phyloP scores from a whole-genome alignment of 2,329 filamentous ascomycete genomes.

The Parafenestella ontariensis region DNA sequence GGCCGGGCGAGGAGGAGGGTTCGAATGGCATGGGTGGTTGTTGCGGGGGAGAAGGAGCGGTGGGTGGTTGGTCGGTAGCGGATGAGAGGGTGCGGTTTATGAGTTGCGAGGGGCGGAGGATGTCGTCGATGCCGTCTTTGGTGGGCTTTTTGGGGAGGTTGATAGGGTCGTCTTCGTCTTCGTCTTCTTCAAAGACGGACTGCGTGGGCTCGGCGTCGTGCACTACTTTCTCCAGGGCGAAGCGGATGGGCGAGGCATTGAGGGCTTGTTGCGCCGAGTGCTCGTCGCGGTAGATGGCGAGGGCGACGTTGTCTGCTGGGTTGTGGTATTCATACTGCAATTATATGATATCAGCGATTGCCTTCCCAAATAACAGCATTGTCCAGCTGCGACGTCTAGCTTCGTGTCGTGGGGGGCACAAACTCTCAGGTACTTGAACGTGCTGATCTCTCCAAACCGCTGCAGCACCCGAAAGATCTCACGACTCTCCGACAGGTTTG shows the following conservation, averaged over 20 bases:
- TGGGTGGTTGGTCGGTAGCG: conserved; percentile 1
- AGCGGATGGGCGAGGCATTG: conserved; percentile 55
- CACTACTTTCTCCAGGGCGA: conserved; percentile 50
- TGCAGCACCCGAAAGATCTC: conserved; percentile 57
- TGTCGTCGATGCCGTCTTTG: conserved; percentile 36
- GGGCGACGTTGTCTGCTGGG: conserved; percentile 50
- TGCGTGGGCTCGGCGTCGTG: conserved; percentile 4
- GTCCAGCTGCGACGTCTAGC: neutral
- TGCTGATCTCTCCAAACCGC: conserved; percentile 58
- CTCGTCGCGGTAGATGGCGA: conserved; percentile 56
- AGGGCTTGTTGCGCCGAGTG: conserved; percentile 52
- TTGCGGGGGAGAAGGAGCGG: neutral
- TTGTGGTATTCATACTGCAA: conserved; percentile 53
- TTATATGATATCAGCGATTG: neutral
- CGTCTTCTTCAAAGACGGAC: conserved; percentile 12
- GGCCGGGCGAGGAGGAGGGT: conserved; percentile 2
- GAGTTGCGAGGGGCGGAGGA: conserved; percentile 38
- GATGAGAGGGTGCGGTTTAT: conserved; percentile 17
- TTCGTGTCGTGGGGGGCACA: conserved; percentile 6
- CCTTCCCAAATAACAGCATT: neutral
- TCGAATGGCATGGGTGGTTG: conserved; percentile 35
- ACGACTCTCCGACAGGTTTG: conserved; percentile 57
- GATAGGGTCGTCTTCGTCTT: conserved; percentile 11
- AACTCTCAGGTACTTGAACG: conserved; percentile 55
- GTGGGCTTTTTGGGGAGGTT: conserved; percentile 6